Conservation (phyloP, 768 basidiomycete species). For the Tricholoma saponaceum region DNA sequence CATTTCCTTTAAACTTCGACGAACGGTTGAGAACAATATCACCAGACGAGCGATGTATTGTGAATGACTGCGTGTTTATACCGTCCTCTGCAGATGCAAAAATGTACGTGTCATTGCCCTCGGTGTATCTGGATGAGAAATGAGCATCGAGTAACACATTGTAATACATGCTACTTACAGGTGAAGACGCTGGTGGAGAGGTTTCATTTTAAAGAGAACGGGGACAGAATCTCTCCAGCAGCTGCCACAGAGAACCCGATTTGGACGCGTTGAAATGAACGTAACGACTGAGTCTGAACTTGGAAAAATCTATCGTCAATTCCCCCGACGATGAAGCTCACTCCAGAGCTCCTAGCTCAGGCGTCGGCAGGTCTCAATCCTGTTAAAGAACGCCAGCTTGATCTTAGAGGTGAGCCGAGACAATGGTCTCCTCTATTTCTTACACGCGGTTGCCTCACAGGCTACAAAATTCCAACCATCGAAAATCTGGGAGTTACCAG, state of each 20-base stretch:
- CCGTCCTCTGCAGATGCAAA: conserved; percentile 64
- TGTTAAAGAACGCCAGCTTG: conserved; percentile 85
- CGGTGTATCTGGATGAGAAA: conserved; percentile 49
- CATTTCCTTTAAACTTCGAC: conserved; percentile 15
- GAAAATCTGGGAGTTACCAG: conserved; percentile 95
- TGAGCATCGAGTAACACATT: conserved; percentile 8
- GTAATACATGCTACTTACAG: conserved; percentile 40
- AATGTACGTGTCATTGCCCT: conserved; percentile 72
- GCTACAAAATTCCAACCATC: conserved; percentile 56
- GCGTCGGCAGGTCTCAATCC: conserved; percentile 76
- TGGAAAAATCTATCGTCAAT: conserved; percentile 21
- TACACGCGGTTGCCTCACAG: conserved; percentile 15
- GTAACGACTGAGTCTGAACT: conserved; percentile 35
- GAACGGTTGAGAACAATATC: conserved; percentile 69
- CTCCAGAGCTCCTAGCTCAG: conserved; percentile 87
- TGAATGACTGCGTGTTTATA: conserved; percentile 59
- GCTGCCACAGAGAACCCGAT: conserved; percentile 2
- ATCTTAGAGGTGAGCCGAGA: conserved; percentile 69
- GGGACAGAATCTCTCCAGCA: conserved; percentile 13
- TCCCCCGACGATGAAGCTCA: conserved; percentile 75
- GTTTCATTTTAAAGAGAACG: conserved; percentile 47
- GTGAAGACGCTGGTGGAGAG: conserved; percentile 69
- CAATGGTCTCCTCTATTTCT: conserved; percentile 9
- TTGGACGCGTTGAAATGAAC: conserved; percentile 24
- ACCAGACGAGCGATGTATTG: conserved; percentile 70